Percentiles rank a stretch among this genome's conserved stretches.
phyloP scores from a whole-genome alignment of 805 yeast species.

The Ogataea pini region DNA sequence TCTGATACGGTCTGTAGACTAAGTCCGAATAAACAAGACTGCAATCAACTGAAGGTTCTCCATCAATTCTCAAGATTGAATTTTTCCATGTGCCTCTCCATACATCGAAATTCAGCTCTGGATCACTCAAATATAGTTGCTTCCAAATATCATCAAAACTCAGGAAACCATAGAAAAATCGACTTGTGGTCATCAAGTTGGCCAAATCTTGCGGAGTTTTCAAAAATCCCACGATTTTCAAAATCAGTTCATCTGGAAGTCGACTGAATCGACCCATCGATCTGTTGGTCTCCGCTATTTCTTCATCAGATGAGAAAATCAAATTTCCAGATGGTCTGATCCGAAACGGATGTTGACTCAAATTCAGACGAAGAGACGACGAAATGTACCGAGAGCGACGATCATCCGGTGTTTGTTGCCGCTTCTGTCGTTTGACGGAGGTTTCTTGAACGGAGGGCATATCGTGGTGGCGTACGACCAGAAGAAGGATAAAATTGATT shows the following conservation, averaged over 20 bases:
- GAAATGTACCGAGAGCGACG: slow-evolving; percentile 14
- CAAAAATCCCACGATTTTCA: slow-evolving; percentile 52
- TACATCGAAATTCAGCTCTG: slow-evolving; percentile 20
- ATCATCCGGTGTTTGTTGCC: background rate
- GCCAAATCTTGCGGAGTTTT: slow-evolving; percentile 49
- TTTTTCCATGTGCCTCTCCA: slow-evolving; percentile 88
- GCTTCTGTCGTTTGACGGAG: slow-evolving; percentile 3
- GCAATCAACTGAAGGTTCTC: slow-evolving; percentile 48
- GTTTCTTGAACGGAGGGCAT: background rate
- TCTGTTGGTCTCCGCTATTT: slow-evolving; percentile 23
- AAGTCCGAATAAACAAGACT: slow-evolving; percentile 68
- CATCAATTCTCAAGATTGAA: slow-evolving; percentile 46
- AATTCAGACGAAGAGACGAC: slow-evolving; percentile 23
- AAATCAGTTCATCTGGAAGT: slow-evolving; percentile 65
- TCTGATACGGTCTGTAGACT: slow-evolving; percentile 81
- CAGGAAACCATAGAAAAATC: slow-evolving; percentile 67
- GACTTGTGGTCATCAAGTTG: slow-evolving; percentile 58
- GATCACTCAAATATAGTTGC: slow-evolving; percentile 44
- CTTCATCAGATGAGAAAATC: slow-evolving; percentile 24
- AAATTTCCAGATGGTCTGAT: slow-evolving; percentile 76
- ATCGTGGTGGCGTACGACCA: background rate
- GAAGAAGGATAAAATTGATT: background rate
- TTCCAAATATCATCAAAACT: slow-evolving; percentile 86
- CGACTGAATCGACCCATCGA: slow-evolving; percentile 55
- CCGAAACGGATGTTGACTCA: slow-evolving; percentile 65